Percentiles rank a stretch among this genome's conserved stretches.
These are phyloP conservation scores for Syzygium malaccense DNA, from an alignment of 441 rosid genomes.

Conservation along the genomic window DNA sequence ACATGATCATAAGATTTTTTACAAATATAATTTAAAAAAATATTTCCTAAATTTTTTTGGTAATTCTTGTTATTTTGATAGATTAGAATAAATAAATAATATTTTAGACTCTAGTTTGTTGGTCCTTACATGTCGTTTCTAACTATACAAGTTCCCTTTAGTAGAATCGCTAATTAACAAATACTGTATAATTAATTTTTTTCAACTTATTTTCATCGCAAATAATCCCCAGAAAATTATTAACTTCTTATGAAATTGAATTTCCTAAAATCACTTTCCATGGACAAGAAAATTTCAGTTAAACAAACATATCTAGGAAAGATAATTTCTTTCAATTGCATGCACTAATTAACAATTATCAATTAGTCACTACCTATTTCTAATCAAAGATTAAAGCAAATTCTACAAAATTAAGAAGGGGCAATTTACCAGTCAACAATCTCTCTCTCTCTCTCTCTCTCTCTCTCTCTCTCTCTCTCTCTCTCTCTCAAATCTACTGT, in stretches of 20 bases:
- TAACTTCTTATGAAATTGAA: background rate
- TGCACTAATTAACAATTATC: too few relatives aligned
- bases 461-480: background rate
- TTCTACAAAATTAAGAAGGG: background rate
- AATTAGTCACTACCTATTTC: background rate
- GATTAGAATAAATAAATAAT: background rate
- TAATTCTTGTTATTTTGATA: background rate
- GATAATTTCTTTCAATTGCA: too few relatives aligned
- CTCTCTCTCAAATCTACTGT: background rate
- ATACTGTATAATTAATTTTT: background rate
- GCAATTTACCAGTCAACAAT: background rate
- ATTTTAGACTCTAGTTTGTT: background rate
- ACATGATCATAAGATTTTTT: background rate
- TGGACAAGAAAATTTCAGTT: background rate
- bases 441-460: background rate
- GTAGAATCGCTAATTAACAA: background rate
- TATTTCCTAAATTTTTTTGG: background rate
- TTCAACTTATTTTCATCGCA: background rate
- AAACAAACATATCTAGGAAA: background rate
- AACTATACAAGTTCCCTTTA: background rate
- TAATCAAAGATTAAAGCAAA: background rate
- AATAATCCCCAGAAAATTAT: background rate
- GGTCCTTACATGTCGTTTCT: background rate
- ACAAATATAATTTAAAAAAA: background rate
- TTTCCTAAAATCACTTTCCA: background rate